Conservation (phyloP, 2,329 filamentous ascomycete species). For the Hypoxylon sp. region DNA sequence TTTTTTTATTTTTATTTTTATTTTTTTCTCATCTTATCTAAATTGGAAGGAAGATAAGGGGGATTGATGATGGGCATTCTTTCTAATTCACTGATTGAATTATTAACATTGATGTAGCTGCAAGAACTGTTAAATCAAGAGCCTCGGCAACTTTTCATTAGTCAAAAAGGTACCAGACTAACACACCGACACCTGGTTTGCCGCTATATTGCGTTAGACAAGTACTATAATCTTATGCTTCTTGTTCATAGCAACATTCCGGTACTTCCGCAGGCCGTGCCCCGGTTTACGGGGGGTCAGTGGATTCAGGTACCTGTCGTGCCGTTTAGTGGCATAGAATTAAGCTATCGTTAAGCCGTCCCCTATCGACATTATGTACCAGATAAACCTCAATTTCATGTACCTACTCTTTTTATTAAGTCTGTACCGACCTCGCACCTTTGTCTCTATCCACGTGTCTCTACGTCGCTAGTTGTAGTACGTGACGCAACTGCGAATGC, state of each 20-base stretch:
- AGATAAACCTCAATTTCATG: not conserved
- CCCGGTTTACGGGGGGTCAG: conserved; percentile 19
- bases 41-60: no score
- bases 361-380: not conserved
- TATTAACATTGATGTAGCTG: no score
- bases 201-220: not conserved
- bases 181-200: not conserved
- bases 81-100: no score
- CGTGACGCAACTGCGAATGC: conserved; percentile 15
- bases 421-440: not conserved
- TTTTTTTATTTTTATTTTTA: not conserved
- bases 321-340: not conserved
- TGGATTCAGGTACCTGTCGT: conserved; percentile 11
- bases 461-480: not conserved
- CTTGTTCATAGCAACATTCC: conserved; percentile 2
- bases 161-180: not conserved
- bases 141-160: not conserved
- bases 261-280: conserved; percentile 13
- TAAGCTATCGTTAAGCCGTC: not conserved
- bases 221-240: not conserved
- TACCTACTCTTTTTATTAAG: not conserved
- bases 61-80: no score
- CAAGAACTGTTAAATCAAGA: not conserved
- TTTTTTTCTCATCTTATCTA: no score
- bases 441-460: conserved; percentile 3